These are phyloP conservation scores for Pneumocystis murina DNA, from an alignment of 1,139 yeast genomes.

Conservation along the genomic window DNA sequence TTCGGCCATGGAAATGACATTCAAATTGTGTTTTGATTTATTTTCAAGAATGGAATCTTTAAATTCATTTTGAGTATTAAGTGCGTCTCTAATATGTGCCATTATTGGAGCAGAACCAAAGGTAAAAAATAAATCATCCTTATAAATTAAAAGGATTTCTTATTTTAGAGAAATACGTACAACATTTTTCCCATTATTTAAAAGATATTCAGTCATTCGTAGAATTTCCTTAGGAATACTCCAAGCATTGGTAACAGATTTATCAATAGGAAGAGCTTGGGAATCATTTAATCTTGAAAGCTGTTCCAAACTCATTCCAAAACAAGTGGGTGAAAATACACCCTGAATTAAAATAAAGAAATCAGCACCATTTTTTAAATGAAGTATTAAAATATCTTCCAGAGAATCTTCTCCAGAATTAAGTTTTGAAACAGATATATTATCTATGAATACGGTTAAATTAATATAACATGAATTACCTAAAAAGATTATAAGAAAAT, in stretches of 20 bases:
- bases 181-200: not conserved
- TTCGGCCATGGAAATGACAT: conserved; percentile 1
- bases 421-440: conserved; percentile 1
- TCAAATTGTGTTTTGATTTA: not conserved
- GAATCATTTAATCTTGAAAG: conserved; percentile 2
- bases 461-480: not conserved
- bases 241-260: not conserved
- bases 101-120: not conserved
- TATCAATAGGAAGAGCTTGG: not conserved
- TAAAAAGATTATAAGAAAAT: not conserved
- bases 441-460: not conserved
- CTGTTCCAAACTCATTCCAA: conserved; percentile 6
- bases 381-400: conserved; percentile 8
- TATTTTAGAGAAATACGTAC: not conserved
- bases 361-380: conserved; percentile 8
- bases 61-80: conserved; percentile 2
- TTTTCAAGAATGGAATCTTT: not conserved
- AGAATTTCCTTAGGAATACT: conserved; percentile 5
- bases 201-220: conserved; percentile 8
- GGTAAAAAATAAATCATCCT: not conserved
- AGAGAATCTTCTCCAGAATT: conserved; percentile 3
- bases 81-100: conserved; percentile 2
- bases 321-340: conserved; percentile 5
- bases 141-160: not conserved
- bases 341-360: conserved; percentile 6